Base-by-base conservation (phyloP, 1,284 basidiomycete genomes). In the Ceratobasidium theobromae region DNA sequence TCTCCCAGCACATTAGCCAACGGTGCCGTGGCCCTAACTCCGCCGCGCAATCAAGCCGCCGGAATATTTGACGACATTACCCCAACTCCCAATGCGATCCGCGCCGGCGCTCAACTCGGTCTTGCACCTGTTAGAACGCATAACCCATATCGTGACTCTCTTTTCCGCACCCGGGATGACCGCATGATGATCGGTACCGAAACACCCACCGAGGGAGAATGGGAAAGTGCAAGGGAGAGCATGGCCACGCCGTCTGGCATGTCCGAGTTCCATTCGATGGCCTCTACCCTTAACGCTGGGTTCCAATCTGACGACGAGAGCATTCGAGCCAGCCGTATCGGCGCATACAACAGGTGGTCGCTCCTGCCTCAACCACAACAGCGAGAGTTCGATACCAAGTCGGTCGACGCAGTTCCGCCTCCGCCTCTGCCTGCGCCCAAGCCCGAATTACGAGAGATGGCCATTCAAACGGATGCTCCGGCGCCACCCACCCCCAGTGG, bases 151-250 rank as follows among this genome's bases (percentile, higher is more conserved):
- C 48, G 45, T n/a, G 60, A 43, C 28, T 53, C 62, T 40, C 21
- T 65, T n/a, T 53, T 64, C 60, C 62, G 33, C 3, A 48, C 40
- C 4, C 27, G 30, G 2, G 62, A 65, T 8, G 62, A 53, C 25
- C 72, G 71, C 57, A 83, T 81, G 1, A 86, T 82, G 30, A 83
- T 82, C 1, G 82, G 87, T 67, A 84, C 84, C 4, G 87, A 88
- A 69, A 84, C 84, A 0, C 87, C 89, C 55, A 81, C 78, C 12
- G 91, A 93, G 23, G 74, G 74, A 30, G 88, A 91, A 68, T 96
- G 91, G 73, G 84, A 89, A 23, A 92, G 95, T 74, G 93, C 93
- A 1, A 80, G 86, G 57, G 86, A 88, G 75, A 91, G 87, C 67
- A 82, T 88, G 58, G 58, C 62, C 16, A 68, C 65, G 28, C 71